Evolutionary conservation across 805 yeast species (phyloP), one percentile per base, ranked within the genome.

Genomic region (Saturnispora besseyi): DNA sequence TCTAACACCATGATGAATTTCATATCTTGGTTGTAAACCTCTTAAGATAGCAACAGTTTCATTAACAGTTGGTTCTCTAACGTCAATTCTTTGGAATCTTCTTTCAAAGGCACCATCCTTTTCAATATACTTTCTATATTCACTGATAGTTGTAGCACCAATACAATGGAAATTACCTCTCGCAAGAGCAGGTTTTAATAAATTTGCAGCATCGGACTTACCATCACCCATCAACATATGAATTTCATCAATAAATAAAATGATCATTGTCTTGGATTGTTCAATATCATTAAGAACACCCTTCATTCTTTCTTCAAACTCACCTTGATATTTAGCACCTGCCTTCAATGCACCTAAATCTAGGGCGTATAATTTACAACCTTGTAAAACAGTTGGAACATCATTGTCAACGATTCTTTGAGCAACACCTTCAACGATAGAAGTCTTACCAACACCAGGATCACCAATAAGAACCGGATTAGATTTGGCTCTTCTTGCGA

Each of bases 191-290:
- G 99, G 99, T 71, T 93, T 93, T 66, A 93, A 79, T 61, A 93
- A 78, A 68, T 93, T 93, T 38, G 99, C 99, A 41, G 96, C 96
- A 67, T 93, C 99, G 55, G 86, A 81, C 70, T 90, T 93, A 65
- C 99, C 99, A 65, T 93, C 96, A 60, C 99, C 99, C 99, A 93
- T 93, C 58, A 93, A 79, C 97, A 93, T 93, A 71, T 93, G 99
- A 65, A 93, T 93, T 70, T 93, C 99, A 71, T 93, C 99, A 60
- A 93, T 87, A 72, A 93, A 93, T 51, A 93, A 75, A 55, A 93
- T 82, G 57, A 93, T 88, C 79, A 89, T 77, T 45, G 80, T 84
- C 60, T 83, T 82, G 1, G 95, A 82, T 59, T 88, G 84, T 66
- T 88, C 96, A 61, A 93, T 87, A 62, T 93, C 99, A 64, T 82